These are phyloP conservation scores for Danielia oregonensis DNA, from an alignment of 805 yeast species.

Conservation along the genomic window DNA sequence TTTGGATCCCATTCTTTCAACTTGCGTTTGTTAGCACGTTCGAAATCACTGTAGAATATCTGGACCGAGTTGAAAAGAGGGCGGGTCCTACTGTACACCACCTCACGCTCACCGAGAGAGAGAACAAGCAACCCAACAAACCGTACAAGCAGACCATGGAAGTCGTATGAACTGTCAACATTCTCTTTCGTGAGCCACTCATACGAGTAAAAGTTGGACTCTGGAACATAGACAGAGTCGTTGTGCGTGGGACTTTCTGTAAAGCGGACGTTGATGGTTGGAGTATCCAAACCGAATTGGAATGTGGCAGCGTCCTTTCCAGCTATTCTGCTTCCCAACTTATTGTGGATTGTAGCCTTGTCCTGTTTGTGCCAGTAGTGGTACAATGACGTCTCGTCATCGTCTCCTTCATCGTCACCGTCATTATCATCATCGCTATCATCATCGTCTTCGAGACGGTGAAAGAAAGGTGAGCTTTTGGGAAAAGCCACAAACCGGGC, in stretches of 20 bases:
- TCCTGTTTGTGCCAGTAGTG: conserved; percentile 36
- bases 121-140: conserved; percentile 35
- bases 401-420: conserved; percentile 16
- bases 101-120: conserved; percentile 38
- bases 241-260: conserved; percentile 27
- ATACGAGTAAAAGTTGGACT: conserved; percentile 31
- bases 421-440: conserved; percentile 6
- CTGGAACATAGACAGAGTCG: conserved; percentile 26
- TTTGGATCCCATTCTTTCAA: conserved; percentile 20
- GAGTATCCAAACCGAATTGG: conserved; percentile 28
- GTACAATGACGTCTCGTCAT: conserved; percentile 24
- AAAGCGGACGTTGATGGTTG: conserved; percentile 32
- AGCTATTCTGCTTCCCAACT: conserved; percentile 23
- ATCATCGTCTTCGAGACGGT: conserved; percentile 14
- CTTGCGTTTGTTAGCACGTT: conserved; percentile 6
- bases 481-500: conserved; percentile 33
- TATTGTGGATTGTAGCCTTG: conserved; percentile 27
- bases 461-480: conserved; percentile 16
- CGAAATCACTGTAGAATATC: conserved; percentile 16
- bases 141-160: conserved; percentile 35
- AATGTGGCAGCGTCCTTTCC: conserved; percentile 27
- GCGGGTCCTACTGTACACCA: conserved; percentile 25
- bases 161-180: conserved; percentile 22
- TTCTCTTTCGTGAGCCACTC: conserved; percentile 26
- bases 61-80: conserved; percentile 19